Evolutionary conservation across 2,329 filamentous ascomycete genomes (phyloP).

Genomic region (Parastagonospora nodorum): DNA sequence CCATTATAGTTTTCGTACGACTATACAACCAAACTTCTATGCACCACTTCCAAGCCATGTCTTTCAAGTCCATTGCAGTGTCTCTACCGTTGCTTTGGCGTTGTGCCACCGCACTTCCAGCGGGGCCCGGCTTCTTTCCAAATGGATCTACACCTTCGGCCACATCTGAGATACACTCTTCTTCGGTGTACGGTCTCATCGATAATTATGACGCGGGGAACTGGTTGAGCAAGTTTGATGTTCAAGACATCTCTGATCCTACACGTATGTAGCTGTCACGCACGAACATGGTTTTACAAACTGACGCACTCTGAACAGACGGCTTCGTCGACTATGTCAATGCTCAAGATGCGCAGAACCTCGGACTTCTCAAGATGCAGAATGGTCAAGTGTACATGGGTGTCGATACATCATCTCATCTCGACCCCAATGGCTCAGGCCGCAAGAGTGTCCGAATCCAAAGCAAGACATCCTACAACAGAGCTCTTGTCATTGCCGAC

Average conservation of each 20-base stretch:
- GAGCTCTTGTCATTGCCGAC: slow-evolving; percentile 47
- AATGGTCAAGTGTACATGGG: slow-evolving; percentile 47
- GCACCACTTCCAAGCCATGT: slow-evolving; percentile 15
- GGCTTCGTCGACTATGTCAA: slow-evolving; percentile 48
- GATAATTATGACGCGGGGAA: slow-evolving; percentile 46
- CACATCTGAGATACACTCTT: slow-evolving; percentile 6
- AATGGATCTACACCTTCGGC: slow-evolving; percentile 24
- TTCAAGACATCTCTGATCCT: slow-evolving; percentile 43
- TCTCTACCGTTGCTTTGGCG: slow-evolving; percentile 27
- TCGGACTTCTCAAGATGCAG: slow-evolving; percentile 39
- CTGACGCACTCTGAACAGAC: slow-evolving; percentile 20
- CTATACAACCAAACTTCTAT: slow-evolving; percentile 2
- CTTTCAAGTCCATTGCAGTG: slow-evolving; percentile 15
- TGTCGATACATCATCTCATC: slow-evolving; percentile 37
- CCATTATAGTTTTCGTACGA: slow-evolving; percentile 6
- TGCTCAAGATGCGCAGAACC: slow-evolving; percentile 35
- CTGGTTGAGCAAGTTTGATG: slow-evolving; percentile 45
- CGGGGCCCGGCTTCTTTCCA: slow-evolving; percentile 28
- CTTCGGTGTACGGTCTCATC: slow-evolving; percentile 35
- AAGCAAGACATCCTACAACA: slow-evolving; percentile 44
- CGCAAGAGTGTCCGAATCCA: slow-evolving; percentile 45
- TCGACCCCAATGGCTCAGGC: slow-evolving; percentile 41
- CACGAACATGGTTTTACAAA: background rate
- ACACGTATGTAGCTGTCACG: slow-evolving; percentile 30
- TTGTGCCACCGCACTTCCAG: slow-evolving; percentile 23